These are phyloP conservation scores for Streptanthus diversifolius DNA, from an alignment of 345 rosid species.

Conservation along the genomic window DNA sequence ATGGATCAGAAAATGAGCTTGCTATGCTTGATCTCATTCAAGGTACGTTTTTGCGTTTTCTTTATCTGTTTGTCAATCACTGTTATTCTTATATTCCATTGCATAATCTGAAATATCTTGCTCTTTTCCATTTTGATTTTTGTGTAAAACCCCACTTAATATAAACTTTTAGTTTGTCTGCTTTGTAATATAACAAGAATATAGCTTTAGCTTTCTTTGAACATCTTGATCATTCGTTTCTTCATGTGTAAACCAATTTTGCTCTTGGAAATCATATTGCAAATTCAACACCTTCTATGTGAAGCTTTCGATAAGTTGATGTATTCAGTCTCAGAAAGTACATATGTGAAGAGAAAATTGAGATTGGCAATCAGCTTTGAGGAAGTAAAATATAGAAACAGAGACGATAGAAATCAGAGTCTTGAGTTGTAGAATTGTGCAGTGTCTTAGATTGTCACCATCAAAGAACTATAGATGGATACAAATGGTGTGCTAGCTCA, in stretches of 20 bases:
- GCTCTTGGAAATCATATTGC: not conserved
- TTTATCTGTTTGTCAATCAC: not conserved
- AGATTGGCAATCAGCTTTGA: not conserved
- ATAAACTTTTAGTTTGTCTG: not conserved
- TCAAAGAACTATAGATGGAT: not conserved
- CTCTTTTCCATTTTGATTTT: not conserved
- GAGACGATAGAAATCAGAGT: not conserved
- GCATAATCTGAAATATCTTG: not conserved
- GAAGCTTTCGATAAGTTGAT: not conserved
- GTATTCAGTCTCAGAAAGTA: not conserved
- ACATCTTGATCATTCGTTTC: not conserved
- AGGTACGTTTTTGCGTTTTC: slow-evolving; percentile 42
- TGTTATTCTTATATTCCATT: not conserved
- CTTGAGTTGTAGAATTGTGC: not conserved
- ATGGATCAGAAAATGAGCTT: slow-evolving; percentile 88
- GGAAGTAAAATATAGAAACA: not conserved
- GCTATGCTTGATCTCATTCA: slow-evolving; percentile 96
- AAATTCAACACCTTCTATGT: not conserved
- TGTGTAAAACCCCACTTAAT: not conserved
- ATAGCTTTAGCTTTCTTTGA: not conserved
- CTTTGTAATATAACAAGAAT: not conserved
- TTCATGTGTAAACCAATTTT: not conserved
- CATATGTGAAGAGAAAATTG: too few relatives aligned
- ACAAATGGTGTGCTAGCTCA: not conserved
- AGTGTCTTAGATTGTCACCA: slow-evolving; percentile 2